These are phyloP conservation scores for Trypanosoma avium DNA, from an alignment of 208 protist genomes.

Conservation along the genomic window DNA sequence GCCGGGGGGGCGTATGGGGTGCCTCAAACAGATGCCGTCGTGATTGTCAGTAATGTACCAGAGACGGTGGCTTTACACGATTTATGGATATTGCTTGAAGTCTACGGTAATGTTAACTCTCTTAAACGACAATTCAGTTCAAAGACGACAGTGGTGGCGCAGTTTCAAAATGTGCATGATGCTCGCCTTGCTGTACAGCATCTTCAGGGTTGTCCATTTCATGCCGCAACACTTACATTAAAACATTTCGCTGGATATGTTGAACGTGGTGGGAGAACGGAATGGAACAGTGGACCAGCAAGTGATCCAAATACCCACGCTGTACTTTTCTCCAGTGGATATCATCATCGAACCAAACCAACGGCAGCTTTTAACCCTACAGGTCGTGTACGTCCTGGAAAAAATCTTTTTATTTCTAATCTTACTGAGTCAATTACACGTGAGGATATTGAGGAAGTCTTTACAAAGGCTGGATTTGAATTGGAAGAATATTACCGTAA, in stretches of 20 bases:
- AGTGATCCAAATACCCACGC: conserved; percentile 69
- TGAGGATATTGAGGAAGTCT: conserved; percentile 57
- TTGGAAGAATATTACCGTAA: conserved; percentile 62
- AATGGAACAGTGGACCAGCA: conserved; percentile 77
- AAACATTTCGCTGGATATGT: conserved; percentile 78
- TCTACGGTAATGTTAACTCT: conserved; percentile 87
- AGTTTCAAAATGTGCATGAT: conserved; percentile 78
- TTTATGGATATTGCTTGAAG: conserved; percentile 87
- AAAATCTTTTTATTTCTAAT: conserved; percentile 83
- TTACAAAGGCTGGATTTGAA: conserved; percentile 38
- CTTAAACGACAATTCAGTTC: conserved; percentile 78
- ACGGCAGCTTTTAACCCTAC: conserved; percentile 65
- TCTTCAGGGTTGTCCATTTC: conserved; percentile 75
- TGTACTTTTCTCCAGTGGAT: conserved; percentile 60
- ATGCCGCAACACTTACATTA: conserved; percentile 50
- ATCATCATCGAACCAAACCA: conserved; percentile 81
- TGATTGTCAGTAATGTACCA: conserved; percentile 69
- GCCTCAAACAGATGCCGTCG: conserved; percentile 35
- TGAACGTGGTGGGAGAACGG: conserved; percentile 48
- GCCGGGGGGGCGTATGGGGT: not conserved
- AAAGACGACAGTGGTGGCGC: conserved; percentile 69
- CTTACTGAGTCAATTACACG: conserved; percentile 64
- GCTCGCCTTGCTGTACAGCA: conserved; percentile 65
- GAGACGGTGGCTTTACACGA: conserved; percentile 72
- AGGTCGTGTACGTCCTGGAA: conserved; percentile 58